Percentiles rank a stretch among this genome's conserved stretches.
Evolutionary conservation across 192 early-diverging fungal genomes (phyloP).

Genomic region (Backusella westeae): DNA sequence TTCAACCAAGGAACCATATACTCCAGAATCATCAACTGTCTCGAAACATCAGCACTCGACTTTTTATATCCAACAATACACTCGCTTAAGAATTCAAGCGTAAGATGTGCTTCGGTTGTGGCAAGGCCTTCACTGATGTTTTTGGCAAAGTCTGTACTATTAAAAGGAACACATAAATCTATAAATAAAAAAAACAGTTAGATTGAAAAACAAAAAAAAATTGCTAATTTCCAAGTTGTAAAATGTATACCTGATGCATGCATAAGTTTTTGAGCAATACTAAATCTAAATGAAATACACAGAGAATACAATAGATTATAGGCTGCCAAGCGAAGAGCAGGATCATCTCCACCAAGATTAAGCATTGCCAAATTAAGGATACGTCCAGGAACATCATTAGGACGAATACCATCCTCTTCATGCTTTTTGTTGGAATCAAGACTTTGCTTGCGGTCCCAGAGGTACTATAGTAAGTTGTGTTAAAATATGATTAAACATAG

Average conservation of each 20-base stretch:
- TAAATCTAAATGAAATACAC: slow-evolving; percentile 76
- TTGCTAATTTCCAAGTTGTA: background rate
- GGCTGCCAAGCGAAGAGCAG: slow-evolving; percentile 70
- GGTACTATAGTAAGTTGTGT: background rate
- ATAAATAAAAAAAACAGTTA: background rate
- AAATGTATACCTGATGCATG: slow-evolving; percentile 52
- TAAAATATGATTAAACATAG: background rate
- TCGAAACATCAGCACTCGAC: slow-evolving; percentile 56
- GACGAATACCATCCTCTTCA: slow-evolving; percentile 50
- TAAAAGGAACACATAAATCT: slow-evolving; percentile 83
- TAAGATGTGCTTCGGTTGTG: slow-evolving; percentile 66
- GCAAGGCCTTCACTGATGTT: slow-evolving; percentile 78
- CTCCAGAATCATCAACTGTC: slow-evolving; percentile 74
- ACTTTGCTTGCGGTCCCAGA: slow-evolving; percentile 1
- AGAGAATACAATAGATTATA: slow-evolving; percentile 88
- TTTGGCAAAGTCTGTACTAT: slow-evolving; percentile 75
- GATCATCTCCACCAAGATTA: slow-evolving; percentile 78
- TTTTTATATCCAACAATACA: slow-evolving; percentile 74
- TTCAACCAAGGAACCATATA: slow-evolving; percentile 87
- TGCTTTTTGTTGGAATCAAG: background rate
- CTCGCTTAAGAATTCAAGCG: slow-evolving; percentile 85
- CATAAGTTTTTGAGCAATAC: slow-evolving; percentile 71
- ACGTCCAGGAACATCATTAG: slow-evolving; percentile 85
- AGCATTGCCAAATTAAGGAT: slow-evolving; percentile 88
- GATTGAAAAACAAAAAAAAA: background rate